Evolutionary conservation across 495 filamentous ascomycete genomes (phyloP).

Genomic region (Xylaria intraflava): DNA sequence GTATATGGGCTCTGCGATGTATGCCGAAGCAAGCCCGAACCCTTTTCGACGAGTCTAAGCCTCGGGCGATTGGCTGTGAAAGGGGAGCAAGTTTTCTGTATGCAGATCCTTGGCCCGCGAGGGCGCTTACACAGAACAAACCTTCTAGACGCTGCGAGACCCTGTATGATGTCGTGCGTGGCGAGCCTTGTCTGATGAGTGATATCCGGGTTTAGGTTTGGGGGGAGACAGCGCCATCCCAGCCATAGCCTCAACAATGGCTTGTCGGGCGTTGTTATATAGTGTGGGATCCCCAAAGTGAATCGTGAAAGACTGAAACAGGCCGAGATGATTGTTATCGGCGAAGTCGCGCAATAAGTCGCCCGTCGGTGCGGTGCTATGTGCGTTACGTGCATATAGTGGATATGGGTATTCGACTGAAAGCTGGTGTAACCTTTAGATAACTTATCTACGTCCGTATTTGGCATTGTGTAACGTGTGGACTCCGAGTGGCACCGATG

Average conservation of each 20-base stretch:
- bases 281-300: not conserved
- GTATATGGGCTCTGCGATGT: not conserved
- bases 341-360: no score
- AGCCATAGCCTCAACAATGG: not conserved
- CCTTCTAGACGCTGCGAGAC: constrained; percentile 9
- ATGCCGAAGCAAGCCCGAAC: constrained; percentile 1
- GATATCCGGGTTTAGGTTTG: not conserved
- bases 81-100: not conserved
- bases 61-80: not conserved
- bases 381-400: no score
- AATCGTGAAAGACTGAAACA: not conserved
- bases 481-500: no score
- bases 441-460: no score
- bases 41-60: not conserved
- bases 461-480: no score
- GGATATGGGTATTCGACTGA: no score
- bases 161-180: no score
- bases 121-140: not conserved
- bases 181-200: not conserved
- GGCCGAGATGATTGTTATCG: no score
- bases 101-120: not conserved
- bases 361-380: no score
- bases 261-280: not conserved
- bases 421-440: no score
- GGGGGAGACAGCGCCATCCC: not conserved